Conservation (phyloP, 805 yeast species). For the Grigorovia humatica region DNA sequence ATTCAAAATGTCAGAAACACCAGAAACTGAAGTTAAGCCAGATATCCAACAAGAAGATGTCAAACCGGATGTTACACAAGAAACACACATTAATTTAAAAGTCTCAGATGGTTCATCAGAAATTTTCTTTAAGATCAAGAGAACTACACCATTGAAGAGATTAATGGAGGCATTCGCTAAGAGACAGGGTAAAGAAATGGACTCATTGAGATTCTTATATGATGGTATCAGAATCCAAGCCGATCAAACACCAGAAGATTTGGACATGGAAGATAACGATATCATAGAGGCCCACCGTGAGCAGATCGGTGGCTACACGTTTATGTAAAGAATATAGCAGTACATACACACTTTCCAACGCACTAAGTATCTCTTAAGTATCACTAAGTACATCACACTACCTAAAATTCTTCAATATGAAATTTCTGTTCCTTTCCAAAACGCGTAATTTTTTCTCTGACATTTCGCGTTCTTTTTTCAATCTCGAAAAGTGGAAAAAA, state of each 20-base stretch:
- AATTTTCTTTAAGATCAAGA: constrained; percentile 89
- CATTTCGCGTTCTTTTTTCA: not conserved
- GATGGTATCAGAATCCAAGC: constrained; percentile 88
- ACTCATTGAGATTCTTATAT: constrained; percentile 74
- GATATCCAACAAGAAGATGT: constrained; percentile 18
- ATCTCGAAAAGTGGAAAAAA: not conserved
- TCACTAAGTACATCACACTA: not conserved
- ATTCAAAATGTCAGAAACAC: constrained; percentile 19
- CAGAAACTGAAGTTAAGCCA: constrained; percentile 27
- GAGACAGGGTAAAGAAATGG: constrained; percentile 86
- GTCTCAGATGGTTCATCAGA: constrained; percentile 92
- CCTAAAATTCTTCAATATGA: not conserved
- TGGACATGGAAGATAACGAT: constrained; percentile 93
- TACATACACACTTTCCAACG: not conserved
- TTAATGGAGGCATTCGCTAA: constrained; percentile 97
- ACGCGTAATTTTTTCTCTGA: not conserved
- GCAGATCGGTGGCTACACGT: constrained; percentile 55
- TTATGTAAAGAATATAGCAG: not conserved
- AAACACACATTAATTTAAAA: constrained; percentile 83
- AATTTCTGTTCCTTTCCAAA: not conserved
- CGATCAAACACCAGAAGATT: constrained; percentile 83
- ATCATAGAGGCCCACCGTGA: constrained; percentile 95
- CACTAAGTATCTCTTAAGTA: not conserved
- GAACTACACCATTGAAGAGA: constrained; percentile 83
- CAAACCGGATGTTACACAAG: constrained; percentile 46